Evolutionary conservation across 2,329 filamentous ascomycete species (phyloP), one percentile per base, ranked within the genome.

Genomic region (Hymenoscyphus occultus): DNA sequence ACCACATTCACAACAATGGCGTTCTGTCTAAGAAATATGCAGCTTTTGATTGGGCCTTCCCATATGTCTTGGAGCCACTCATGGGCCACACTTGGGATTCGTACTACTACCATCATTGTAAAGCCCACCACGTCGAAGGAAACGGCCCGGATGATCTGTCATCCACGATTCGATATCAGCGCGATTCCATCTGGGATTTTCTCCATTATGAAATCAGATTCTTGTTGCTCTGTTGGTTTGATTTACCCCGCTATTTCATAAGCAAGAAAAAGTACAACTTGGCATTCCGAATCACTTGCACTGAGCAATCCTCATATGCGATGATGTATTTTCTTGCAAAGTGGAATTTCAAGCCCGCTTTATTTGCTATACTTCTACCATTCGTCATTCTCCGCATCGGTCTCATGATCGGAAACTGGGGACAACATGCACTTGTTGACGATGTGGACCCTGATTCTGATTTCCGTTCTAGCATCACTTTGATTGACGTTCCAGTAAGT

Each of bases 61-160:
- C 91, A 0, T 94, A 92, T 74, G 76, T 93, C 51, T 80, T 86
- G 12, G 89, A 93, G 70, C 90, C 90, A 0, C 77, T 94, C 64
- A 90, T 92, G 84, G 91, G 91, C 12, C 91, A 94, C 73, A 93
- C 90, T 0, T 93, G 90, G 90, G 92, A 94, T 77, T 89, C 88
- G 1, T 94, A 94, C 78, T 94, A 84, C 75, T 93, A 92, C 74
- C 91, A 94, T 74, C 91, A 94, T 72, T 90, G 93, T 74, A 94
- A 94, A 80, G 90, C 93, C 73, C 91, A 94, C 74, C 91, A 94
- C 70, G 87, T 93, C 63, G 91, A 93, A 77, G 89, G 86, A 67
- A 94, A 94, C 71, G 91, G 91, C 0, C 90, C 90, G 0, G 83
- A 88, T 58, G 91, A 94, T 72, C 81, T 93, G 0, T 91, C 88